phyloP scores from a whole-genome alignment of 345 rosid species.

The Acer campestre region DNA sequence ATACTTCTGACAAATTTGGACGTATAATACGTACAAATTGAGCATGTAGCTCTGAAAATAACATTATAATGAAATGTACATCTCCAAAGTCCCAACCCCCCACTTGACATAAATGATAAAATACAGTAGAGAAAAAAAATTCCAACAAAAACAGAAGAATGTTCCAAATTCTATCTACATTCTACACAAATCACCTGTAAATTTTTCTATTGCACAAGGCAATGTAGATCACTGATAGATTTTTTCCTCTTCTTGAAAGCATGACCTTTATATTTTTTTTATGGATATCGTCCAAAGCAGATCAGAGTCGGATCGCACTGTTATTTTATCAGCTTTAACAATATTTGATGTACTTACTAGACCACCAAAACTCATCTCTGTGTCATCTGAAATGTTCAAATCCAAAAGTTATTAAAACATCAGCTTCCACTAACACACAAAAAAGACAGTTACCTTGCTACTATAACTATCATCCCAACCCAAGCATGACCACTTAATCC shows the following conservation, averaged over 20 bases:
- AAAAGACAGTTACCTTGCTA: background rate
- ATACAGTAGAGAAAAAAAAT: background rate
- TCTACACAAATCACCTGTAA: background rate
- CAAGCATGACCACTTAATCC: background rate
- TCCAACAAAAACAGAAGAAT: background rate
- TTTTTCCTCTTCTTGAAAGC: background rate
- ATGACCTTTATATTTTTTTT: conserved; percentile 29
- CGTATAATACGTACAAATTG: too few relatives aligned
- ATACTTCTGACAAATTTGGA: too few relatives aligned
- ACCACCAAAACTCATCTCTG: conserved; percentile 84
- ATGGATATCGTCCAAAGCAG: conserved; percentile 96
- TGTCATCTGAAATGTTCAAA: conserved; percentile 45
- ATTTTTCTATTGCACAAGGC: background rate
- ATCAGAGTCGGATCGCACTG: conserved; percentile 74
- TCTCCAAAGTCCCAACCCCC: background rate
- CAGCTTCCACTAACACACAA: background rate
- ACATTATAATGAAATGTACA: background rate
- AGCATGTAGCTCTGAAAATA: too few relatives aligned
- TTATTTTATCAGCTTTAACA: conserved; percentile 58
- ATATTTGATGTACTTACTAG: conserved; percentile 82
- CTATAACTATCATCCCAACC: background rate
- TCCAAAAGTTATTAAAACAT: background rate
- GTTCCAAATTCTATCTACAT: background rate
- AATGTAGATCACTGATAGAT: conserved; percentile 4
- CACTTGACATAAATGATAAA: background rate